phyloP scores from a whole-genome alignment of 495 filamentous ascomycete species.

The Xanthoparmelia taractica region DNA sequence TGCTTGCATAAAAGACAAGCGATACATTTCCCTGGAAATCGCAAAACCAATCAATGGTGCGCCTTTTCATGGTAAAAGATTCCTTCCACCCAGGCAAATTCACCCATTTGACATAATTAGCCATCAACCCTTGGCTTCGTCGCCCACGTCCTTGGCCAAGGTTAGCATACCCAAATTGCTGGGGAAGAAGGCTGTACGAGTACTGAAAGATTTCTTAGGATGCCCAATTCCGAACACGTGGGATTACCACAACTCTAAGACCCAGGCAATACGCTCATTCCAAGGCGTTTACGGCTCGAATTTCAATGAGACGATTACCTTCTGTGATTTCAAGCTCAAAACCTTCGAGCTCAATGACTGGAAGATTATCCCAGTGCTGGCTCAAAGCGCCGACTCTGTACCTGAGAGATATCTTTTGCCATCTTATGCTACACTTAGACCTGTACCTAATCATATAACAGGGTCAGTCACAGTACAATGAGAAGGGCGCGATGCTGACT shows the following conservation, averaged over 20 bases:
- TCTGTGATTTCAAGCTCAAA: neutral
- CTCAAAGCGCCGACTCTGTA: neutral
- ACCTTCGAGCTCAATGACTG: neutral
- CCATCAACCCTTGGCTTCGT: neutral
- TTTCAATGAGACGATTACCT: neutral
- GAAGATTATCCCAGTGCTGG: neutral
- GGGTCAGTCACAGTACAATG: neutral
- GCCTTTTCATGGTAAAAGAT: too few relatives aligned
- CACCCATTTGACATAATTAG: neutral
- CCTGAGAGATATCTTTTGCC: too few relatives aligned
- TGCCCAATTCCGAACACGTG: neutral
- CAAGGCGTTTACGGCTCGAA: neutral
- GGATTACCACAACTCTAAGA: neutral
- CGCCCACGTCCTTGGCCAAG: conserved; percentile 2
- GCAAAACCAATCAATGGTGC: too few relatives aligned
- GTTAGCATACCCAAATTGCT: neutral
- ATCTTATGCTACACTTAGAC: too few relatives aligned
- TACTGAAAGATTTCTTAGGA: neutral
- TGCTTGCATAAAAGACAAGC: neutral
- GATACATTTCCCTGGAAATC: neutral
- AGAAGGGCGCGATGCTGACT: conserved; percentile 4
- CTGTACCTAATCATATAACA: too few relatives aligned
- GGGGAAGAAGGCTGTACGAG: neutral
- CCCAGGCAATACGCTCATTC: neutral
- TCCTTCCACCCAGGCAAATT: neutral